These are phyloP conservation scores for Leishmania martiniquensis DNA, from an alignment of 208 protist genomes.

Conservation along the genomic window DNA sequence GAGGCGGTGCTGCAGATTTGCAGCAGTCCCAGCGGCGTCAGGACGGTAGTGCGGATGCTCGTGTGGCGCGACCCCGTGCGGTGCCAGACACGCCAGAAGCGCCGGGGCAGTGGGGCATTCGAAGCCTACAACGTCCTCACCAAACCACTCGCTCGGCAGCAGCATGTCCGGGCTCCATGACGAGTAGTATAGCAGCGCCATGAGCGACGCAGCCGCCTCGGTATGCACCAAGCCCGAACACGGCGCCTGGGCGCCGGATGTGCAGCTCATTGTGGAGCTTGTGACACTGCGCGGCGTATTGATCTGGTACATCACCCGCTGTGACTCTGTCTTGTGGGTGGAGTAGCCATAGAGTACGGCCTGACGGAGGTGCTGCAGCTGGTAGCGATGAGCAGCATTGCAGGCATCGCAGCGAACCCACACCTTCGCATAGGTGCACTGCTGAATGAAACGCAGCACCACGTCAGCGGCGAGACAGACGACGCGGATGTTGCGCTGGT, in stretches of 20 bases:
- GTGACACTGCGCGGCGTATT: conserved; percentile 20
- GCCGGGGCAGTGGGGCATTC: conserved; percentile 47
- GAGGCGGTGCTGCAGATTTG: not conserved
- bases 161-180: conserved; percentile 28
- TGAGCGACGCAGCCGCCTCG: conserved; percentile 38
- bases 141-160: conserved; percentile 80
- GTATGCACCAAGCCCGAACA: conserved; percentile 10
- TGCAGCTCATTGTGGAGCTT: not conserved
- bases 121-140: conserved; percentile 77
- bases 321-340: not conserved
- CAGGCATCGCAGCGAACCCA: conserved; percentile 82
- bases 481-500: conserved; percentile 35
- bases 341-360: conserved; percentile 62
- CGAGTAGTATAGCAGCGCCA: conserved; percentile 63
- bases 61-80: conserved; percentile 12
- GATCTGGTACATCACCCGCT: conserved; percentile 14
- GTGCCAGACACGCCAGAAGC: conserved; percentile 29
- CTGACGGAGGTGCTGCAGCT: conserved; percentile 55
- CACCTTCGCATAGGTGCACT: conserved; percentile 37
- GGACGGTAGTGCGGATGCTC: conserved; percentile 24
- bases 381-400: conserved; percentile 42
- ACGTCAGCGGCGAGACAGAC: conserved; percentile 44
- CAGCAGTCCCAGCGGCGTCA: not conserved
- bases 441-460: conserved; percentile 39
- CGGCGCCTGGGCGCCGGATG: not conserved